A percentile compares a stretch with the other conserved stretches of the same genome.
Evolutionary conservation across 2,329 filamentous ascomycete species (phyloP).

Genomic region (Ophiocordyceps sinensis): DNA sequence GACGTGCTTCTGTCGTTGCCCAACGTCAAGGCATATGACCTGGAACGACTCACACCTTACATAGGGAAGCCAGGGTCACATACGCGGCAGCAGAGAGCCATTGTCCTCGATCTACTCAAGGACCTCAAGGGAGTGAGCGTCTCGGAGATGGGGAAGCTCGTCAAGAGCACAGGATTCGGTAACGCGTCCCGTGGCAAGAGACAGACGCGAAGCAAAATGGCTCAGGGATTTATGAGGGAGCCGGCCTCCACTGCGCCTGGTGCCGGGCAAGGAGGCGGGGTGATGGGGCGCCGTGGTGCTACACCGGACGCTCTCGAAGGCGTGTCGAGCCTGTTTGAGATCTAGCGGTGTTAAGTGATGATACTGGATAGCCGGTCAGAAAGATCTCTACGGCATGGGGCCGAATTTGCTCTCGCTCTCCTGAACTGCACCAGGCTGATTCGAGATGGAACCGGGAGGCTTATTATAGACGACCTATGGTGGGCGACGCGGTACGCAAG

Average conservation of each 20-base stretch:
- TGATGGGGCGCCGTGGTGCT: conserved; percentile 14
- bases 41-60: conserved; percentile 49
- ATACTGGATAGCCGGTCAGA: background rate
- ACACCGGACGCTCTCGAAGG: conserved; percentile 40
- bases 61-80: conserved; percentile 43
- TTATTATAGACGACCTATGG: no score
- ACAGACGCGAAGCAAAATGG: conserved; percentile 33
- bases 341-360: conserved; percentile 6
- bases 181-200: conserved; percentile 12
- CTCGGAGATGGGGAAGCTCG: conserved; percentile 80
- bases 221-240: conserved; percentile 51
- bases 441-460: no score
- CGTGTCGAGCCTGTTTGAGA: conserved; percentile 36
- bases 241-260: conserved; percentile 18
- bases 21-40: conserved; percentile 53
- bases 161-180: conserved; percentile 30
- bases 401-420: no score
- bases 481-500: no score
- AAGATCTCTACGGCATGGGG: no score
- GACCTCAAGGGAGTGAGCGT: conserved; percentile 83
- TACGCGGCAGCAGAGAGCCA: conserved; percentile 62
- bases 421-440: no score
- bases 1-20: conserved; percentile 68
- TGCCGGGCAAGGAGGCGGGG: conserved; percentile 12
- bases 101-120: conserved; percentile 74